Evolutionary conservation across 176 grass and related monocot species (phyloP).

Genomic region (Aegilops tauschii): DNA sequence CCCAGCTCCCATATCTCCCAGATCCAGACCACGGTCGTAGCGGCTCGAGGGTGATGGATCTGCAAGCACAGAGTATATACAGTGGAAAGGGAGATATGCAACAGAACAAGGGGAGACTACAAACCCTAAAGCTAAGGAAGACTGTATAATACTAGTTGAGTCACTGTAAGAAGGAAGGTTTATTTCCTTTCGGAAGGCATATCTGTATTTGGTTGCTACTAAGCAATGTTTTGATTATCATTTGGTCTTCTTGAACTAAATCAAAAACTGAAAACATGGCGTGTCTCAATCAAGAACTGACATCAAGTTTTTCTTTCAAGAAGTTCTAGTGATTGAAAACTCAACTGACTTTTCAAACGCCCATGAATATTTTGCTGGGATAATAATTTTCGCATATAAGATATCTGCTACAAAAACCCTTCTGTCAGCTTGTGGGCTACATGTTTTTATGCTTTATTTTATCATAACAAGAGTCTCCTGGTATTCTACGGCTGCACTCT

Average conservation of each 20-base stretch:
- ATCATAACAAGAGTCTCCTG: background rate
- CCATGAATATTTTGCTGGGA: background rate
- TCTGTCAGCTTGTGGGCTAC: background rate
- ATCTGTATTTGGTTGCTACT: background rate
- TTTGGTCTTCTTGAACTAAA: conserved; percentile 13
- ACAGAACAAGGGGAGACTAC: background rate
- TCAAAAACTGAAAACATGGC: background rate
- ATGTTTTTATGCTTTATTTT: conserved; percentile 4
- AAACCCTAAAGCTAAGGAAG: background rate
- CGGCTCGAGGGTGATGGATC: background rate
- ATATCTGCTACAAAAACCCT: background rate
- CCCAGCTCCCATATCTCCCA: background rate
- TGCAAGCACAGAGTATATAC: background rate
- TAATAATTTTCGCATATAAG: background rate
- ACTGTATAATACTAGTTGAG: background rate
- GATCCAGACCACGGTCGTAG: background rate
- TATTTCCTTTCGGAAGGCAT: background rate
- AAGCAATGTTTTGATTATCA: background rate
- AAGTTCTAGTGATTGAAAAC: background rate
- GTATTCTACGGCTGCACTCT: conserved; percentile 13
- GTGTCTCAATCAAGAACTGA: background rate
- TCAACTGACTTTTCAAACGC: background rate
- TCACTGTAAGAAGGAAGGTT: background rate
- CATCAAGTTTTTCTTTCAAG: background rate
- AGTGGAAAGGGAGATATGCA: background rate